Percentiles rank a stretch among this genome's conserved stretches.
Evolutionary conservation across 2,329 filamentous ascomycete species (phyloP).

Genomic region (Akanthomyces dipterigenus): DNA sequence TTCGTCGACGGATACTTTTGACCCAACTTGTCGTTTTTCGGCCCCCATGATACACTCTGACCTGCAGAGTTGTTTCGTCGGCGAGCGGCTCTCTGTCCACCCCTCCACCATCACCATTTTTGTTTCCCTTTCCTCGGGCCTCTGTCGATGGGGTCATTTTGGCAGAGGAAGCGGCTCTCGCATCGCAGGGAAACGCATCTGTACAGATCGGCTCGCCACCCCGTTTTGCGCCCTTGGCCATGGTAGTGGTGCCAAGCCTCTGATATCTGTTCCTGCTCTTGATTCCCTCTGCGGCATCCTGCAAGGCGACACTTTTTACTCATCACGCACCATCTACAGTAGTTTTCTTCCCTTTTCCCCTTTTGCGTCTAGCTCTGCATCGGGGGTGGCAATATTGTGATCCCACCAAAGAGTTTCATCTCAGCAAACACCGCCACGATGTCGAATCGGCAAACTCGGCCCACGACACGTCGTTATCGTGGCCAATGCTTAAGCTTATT

Average conservation of each 20-base stretch:
- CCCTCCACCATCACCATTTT: not conserved
- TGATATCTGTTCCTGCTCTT: too few species aligned
- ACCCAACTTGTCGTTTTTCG: too few species aligned
- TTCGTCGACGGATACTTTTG: too few species aligned
- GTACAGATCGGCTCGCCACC: too few species aligned
- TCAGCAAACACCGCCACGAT: not conserved
- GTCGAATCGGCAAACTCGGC: constrained; percentile 4
- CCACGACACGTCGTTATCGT: not conserved
- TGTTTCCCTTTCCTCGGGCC: not conserved
- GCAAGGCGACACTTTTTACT: not conserved
- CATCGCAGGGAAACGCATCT: not conserved
- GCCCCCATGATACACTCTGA: not conserved
- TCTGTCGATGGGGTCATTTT: not conserved
- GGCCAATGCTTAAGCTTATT: constrained; percentile 11
- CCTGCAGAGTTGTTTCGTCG: not conserved
- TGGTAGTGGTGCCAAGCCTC: too few species aligned
- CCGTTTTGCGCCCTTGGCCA: too few species aligned
- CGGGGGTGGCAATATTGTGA: not conserved
- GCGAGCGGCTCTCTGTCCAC: not conserved
- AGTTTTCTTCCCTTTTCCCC: not conserved
- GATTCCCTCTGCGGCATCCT: not conserved
- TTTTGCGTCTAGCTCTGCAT: not conserved
- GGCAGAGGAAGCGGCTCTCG: not conserved
- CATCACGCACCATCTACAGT: not conserved
- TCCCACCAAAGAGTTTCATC: not conserved